Evolutionary conservation across 2,329 filamentous ascomycete genomes (phyloP), one percentile per base, ranked within the genome.

Genomic region (Zalaria sp.): DNA sequence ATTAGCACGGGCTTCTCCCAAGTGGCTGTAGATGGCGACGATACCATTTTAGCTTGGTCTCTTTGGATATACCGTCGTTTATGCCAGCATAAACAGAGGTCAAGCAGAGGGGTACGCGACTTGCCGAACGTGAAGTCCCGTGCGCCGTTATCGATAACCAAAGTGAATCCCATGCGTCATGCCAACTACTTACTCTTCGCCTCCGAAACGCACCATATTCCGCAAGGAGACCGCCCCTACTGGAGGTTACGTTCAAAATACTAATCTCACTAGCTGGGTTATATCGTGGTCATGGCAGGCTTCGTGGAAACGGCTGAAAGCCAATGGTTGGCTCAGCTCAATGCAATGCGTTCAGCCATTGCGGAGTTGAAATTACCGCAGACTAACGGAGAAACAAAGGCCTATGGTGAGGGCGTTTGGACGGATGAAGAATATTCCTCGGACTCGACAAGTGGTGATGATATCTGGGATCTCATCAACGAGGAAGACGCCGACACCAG

Each of bases 401-500:
- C 48, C 5, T 77, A 78, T 52, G 73, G 69, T 11, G 65, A 72
- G 8, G 71, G 78, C 41, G 62, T 79, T 31, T 68, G 79, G 35
- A 63, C 79, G 39, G 79, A 83, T 47, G 77, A 85, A 5, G 79
- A 84, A 29, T 71, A 76, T 37, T 63, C 73, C 25, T 73, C 71
- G 3, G 72, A 67, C 3, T 75, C 75, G 4, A 76, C 73, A 35
- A 77, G 73, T 11, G 75, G 76, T 4, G 83, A 89, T 44, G 87
- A 95, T 61, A 79, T 95, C 6, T 95, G 89, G 89, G 88, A 95
- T 57, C 78, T 93, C 44, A 85, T 93, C 54, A 81, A 88, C 39
- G 72, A 73, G 38, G 79, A 82, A 25, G 76, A 77, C 18, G 79
- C 80, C 43, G 68, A 73, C 5, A 69, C 73, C 57, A 81, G 75